Evolutionary conservation across 2,329 filamentous ascomycete genomes (phyloP).

Genomic region (Lasiodiplodia gonubiensis): DNA sequence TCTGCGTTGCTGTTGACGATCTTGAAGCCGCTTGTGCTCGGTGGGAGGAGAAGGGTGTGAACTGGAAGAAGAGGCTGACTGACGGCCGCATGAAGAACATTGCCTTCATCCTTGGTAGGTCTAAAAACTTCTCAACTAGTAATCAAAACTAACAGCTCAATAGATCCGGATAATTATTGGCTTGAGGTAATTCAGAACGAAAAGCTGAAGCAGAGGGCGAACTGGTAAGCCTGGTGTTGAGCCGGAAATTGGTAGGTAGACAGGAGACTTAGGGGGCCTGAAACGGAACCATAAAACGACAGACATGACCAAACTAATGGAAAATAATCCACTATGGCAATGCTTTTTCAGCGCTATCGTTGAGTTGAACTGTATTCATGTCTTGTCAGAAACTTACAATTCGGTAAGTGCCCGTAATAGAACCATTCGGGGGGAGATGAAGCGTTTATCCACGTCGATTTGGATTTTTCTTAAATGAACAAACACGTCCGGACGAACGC

Average conservation of each 20-base stretch:
- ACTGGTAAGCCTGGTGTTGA: slow-evolving; percentile 40
- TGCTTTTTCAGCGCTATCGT: no score
- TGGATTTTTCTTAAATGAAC: neutral
- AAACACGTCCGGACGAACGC: neutral
- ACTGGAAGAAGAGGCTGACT: slow-evolving; percentile 94
- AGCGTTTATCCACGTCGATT: neutral
- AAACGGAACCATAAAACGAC: neutral
- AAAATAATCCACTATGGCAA: neutral
- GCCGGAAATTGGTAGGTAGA: no score
- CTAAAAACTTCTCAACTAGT: neutral
- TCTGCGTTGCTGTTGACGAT: slow-evolving; percentile 86
- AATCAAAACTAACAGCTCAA: slow-evolving; percentile 29
- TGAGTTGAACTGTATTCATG: no score
- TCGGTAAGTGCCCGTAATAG: neutral
- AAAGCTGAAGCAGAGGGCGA: slow-evolving; percentile 57
- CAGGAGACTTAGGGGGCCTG: neutral
- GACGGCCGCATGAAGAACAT: slow-evolving; percentile 93
- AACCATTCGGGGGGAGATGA: neutral
- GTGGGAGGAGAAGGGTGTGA: slow-evolving; percentile 80
- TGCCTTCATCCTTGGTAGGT: slow-evolving; percentile 77
- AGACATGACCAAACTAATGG: neutral
- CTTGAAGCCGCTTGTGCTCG: slow-evolving; percentile 85
- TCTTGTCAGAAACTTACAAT: neutral
- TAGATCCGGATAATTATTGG: slow-evolving; percentile 81
- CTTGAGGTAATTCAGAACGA: slow-evolving; percentile 80